A percentile compares a stretch with the other conserved stretches of the same genome.
phyloP scores from a whole-genome alignment of 192 early-diverging fungal species.

The Funneliformis geosporum region DNA sequence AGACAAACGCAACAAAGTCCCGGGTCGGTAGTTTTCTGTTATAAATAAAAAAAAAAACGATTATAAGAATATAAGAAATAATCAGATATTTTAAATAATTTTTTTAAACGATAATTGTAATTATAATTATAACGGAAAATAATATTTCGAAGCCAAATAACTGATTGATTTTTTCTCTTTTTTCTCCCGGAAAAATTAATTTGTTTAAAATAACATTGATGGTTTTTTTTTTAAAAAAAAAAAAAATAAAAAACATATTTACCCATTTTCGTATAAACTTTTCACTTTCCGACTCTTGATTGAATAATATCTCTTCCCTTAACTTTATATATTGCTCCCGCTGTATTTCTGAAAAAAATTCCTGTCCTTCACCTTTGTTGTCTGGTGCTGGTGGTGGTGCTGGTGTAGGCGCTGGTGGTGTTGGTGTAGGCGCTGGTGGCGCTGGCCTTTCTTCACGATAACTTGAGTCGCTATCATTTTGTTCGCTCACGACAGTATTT shows the following conservation, averaged over 20 bases:
- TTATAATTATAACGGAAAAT: no score
- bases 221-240: not conserved
- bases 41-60: not conserved
- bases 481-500: not conserved
- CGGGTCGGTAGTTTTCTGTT: slow-evolving; percentile 55
- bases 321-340: no score
- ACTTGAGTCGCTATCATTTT: not conserved
- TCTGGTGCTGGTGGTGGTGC: not conserved
- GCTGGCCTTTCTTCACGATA: not conserved
- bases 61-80: not conserved
- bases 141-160: no score
- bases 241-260: no score
- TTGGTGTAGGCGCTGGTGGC: not conserved
- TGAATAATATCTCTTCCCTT: no score
- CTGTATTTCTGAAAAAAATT: no score
- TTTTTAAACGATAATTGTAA: no score
- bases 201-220: no score
- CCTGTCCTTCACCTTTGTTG: not conserved
- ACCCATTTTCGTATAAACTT: not conserved
- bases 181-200: no score
- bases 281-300: no score
- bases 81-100: not conserved
- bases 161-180: no score
- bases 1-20: slow-evolving; percentile 57
- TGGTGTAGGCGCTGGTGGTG: not conserved